Evolutionary conservation across 495 filamentous ascomycete species (phyloP).

Genomic region (Parathielavia hyrcaniae): DNA sequence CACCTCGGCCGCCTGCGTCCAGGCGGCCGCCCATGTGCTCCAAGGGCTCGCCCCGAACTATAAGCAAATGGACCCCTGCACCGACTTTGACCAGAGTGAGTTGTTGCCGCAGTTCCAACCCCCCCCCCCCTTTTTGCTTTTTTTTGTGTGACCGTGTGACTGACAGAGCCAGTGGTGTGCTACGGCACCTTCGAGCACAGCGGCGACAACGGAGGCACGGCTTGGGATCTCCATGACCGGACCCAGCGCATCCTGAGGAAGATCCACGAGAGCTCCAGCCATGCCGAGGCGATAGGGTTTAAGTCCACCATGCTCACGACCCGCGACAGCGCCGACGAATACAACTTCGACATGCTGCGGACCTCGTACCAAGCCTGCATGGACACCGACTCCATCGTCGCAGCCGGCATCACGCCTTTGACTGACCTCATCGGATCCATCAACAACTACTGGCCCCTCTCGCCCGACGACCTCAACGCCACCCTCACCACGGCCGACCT

Average conservation of each 20-base stretch:
- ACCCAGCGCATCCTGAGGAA: slow-evolving; percentile 55
- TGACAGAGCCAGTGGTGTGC: slow-evolving; percentile 46
- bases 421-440: slow-evolving; percentile 36
- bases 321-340: slow-evolving; percentile 41
- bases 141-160: too few relatives aligned
- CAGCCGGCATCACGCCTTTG: slow-evolving; percentile 52
- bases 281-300: slow-evolving; percentile 28
- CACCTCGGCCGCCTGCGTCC: slow-evolving; percentile 57
- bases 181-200: slow-evolving; percentile 59
- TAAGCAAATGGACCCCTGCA: slow-evolving; percentile 59
- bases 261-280: slow-evolving; percentile 55
- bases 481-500: not conserved
- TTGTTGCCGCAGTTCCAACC: slow-evolving; percentile 12
- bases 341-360: slow-evolving; percentile 63
- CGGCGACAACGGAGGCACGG: slow-evolving; percentile 55
- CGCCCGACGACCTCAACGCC: not conserved
- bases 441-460: slow-evolving; percentile 13
- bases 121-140: too few relatives aligned
- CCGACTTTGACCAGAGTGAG: slow-evolving; percentile 53
- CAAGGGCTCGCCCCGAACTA: slow-evolving; percentile 60
- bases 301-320: not conserved
- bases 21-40: slow-evolving; percentile 62
- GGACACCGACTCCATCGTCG: slow-evolving; percentile 49
- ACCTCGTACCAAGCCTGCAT: slow-evolving; percentile 59
- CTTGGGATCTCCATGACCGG: slow-evolving; percentile 54